Conservation (phyloP, 805 yeast species). For the Ogataea salicorniae region DNA sequence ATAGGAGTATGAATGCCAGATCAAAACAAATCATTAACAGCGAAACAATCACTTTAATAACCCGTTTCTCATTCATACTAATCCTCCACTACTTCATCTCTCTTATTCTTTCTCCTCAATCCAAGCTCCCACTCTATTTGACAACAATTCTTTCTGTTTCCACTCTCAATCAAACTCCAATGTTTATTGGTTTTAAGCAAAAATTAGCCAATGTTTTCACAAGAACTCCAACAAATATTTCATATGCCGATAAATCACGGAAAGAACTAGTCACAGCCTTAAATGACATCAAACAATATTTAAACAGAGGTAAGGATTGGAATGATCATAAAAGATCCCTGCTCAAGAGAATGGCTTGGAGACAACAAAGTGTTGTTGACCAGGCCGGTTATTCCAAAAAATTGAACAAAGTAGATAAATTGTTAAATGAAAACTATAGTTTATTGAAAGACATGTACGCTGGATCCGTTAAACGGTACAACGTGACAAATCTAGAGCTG, state of each 20-base stretch:
- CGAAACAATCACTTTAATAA: conserved; percentile 21
- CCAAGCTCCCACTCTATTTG: conserved; percentile 19
- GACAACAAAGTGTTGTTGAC: conserved; percentile 51
- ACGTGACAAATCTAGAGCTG: conserved; percentile 41
- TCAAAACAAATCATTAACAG: neutral
- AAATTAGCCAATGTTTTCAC: conserved; percentile 2
- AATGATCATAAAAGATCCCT: conserved; percentile 41
- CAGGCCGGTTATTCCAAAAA: conserved; percentile 51
- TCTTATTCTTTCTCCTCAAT: conserved; percentile 19
- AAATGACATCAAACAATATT: conserved; percentile 42
- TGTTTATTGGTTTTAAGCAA: conserved; percentile 17
- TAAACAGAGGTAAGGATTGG: conserved; percentile 34
- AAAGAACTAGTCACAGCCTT: conserved; percentile 35
- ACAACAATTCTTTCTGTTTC: conserved; percentile 27
- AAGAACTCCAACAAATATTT: conserved; percentile 1
- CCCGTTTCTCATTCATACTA: conserved; percentile 26
- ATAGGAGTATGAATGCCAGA: neutral
- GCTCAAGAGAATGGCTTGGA: conserved; percentile 44
- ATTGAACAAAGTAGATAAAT: conserved; percentile 42
- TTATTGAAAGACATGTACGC: conserved; percentile 43
- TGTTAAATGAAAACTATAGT: conserved; percentile 42
- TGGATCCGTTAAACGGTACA: conserved; percentile 30
- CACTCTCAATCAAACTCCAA: conserved; percentile 22
- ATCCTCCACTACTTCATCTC: conserved; percentile 19
- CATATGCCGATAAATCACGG: conserved; percentile 15